These are phyloP conservation scores for Osmozyma mogii DNA, from an alignment of 805 yeast species.

Conservation along the genomic window DNA sequence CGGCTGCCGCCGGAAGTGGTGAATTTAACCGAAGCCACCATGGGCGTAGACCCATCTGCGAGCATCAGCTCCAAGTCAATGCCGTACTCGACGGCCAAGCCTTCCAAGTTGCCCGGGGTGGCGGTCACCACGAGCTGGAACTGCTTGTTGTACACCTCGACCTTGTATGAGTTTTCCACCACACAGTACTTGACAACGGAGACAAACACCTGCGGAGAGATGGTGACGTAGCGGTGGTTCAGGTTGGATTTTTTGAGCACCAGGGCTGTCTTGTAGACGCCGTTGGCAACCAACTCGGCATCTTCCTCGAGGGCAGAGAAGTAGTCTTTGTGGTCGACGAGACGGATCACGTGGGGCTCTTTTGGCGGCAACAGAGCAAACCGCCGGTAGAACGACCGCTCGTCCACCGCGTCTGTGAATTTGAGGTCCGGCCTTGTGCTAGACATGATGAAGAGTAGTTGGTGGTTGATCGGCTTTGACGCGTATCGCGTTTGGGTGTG, in stretches of 20 bases:
- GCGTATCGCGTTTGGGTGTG: too few species aligned
- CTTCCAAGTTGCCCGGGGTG: constrained; percentile 85
- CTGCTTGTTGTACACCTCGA: constrained; percentile 62
- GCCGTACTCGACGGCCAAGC: constrained; percentile 26
- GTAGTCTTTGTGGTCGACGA: constrained; percentile 77
- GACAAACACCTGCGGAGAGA: constrained; percentile 67
- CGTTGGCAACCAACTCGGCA: constrained; percentile 76
- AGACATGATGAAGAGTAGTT: constrained; percentile 24
- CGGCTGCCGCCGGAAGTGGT: constrained; percentile 29
- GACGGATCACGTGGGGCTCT: constrained; percentile 47
- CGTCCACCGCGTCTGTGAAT: constrained; percentile 35
- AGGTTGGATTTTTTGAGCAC: constrained; percentile 49
- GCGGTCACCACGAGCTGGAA: constrained; percentile 59
- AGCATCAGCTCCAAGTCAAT: constrained; percentile 56
- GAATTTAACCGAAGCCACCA: constrained; percentile 33
- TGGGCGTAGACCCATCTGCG: constrained; percentile 32
- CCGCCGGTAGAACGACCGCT: constrained; percentile 34
- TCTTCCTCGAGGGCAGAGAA: constrained; percentile 68
- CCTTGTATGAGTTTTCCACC: constrained; percentile 62
- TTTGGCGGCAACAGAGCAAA: constrained; percentile 43
- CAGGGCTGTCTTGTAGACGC: constrained; percentile 74
- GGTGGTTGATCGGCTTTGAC: too few species aligned
- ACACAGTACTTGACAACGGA: constrained; percentile 60
- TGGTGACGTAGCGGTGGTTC: constrained; percentile 50
- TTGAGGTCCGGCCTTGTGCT: constrained; percentile 39